Base-by-base conservation (phyloP, 192 early-diverging fungal species). In the Glomus cerebriforme region DNA sequence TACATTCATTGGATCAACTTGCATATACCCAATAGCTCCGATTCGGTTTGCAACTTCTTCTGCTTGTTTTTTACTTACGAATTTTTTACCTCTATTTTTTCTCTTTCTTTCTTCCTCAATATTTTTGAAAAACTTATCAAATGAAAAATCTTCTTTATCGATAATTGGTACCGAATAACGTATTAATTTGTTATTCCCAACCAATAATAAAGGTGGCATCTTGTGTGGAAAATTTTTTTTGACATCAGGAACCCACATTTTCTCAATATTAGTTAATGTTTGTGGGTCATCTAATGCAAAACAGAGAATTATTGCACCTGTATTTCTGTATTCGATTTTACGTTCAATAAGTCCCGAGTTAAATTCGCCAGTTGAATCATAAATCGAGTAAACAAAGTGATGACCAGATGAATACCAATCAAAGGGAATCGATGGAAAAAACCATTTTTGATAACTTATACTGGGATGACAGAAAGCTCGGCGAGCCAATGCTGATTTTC, bases 141-240 rank as follows among this genome's bases (percentile, higher is more conserved):
- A 66, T 66, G 64, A 31, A 66, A 66, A 66, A 13, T 32, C 9
- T 32, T 35, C 15, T 3, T 0, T 17, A 5, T 66, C 64, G 17
- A 66, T 34, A 66, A 66, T 32, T 66, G 64, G 31, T 66, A 66
- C 34, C 64, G 64, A 66, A 32, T 66, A 8, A 1, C 10, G 22
- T 32, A 64, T 1, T 32, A 9, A 0, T 27, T 66, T 66, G 17
- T 66, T 66, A 66, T 66, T 66, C 2, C 64, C 64, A 35, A 66
- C 32, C 64, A 66, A 66, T 66, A 66, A 66, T 66, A 66, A 66
- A 66, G 32, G 64, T 32, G 31, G 64, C 27, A 34, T 34, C 64
- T 66, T 66, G 64, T 66, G 12, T 66, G 31, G 29, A 66, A 66
- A 66, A 66, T 17, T 66, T 66, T 66, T 66, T 66, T 66, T 66